Conservation (phyloP, 2,329 filamentous ascomycete genomes). For the Leptoxyphium fumago region DNA sequence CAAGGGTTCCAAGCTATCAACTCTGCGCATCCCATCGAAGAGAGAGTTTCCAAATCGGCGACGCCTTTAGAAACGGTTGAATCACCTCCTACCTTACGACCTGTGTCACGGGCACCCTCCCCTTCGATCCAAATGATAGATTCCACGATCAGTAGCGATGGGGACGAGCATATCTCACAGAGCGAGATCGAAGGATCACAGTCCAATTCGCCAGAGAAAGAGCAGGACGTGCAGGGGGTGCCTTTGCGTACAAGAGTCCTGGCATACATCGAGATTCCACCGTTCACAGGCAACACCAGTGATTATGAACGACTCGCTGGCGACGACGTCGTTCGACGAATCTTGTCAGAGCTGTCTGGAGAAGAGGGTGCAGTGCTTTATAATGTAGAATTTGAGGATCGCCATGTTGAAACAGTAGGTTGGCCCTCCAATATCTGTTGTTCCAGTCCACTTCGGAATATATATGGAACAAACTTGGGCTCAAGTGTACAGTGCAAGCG, state of each 20-base stretch:
- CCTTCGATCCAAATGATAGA: too few species aligned
- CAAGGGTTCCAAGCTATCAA: conserved; percentile 5
- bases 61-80: too few species aligned
- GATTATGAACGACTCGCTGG: conserved; percentile 13
- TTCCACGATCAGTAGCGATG: too few species aligned
- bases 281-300: conserved; percentile 4
- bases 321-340: conserved; percentile 20
- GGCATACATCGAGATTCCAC: neutral
- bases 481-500: too few species aligned
- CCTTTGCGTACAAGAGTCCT: neutral
- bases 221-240: too few species aligned
- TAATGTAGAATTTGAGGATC: conserved; percentile 28
- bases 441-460: too few species aligned
- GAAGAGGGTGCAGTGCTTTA: conserved; percentile 22
- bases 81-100: too few species aligned
- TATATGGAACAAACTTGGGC: too few species aligned
- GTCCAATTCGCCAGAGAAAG: too few species aligned
- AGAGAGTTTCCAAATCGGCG: neutral
- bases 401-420: conserved; percentile 27
- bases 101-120: too few species aligned
- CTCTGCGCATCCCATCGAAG: neutral
- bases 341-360: conserved; percentile 23
- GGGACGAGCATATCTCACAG: too few species aligned
- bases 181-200: too few species aligned
- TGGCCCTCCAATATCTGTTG: neutral